Base-by-base conservation (phyloP, 441 rosid genomes). In the Dalechampia spathulata region DNA sequence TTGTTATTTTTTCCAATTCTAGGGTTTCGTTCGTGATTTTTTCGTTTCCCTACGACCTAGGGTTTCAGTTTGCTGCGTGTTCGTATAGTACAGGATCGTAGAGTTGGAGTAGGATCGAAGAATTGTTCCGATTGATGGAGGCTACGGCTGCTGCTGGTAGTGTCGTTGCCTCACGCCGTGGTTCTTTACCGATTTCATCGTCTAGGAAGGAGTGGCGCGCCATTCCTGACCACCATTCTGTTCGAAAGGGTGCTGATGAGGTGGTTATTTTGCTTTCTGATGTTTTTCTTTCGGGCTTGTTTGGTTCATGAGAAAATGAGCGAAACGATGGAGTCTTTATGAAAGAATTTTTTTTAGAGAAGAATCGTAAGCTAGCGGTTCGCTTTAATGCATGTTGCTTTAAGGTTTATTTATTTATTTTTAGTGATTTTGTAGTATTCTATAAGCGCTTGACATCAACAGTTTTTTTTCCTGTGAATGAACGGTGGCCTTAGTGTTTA, bases 161-260 rank as follows among this genome's bases (percentile, higher is more conserved):
- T 30, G 32, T 70, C 62, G 85, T 87, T 64, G 74, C 83, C 70
- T 47, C 85, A 34, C 91, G 85, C 65, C 82, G 80, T 54, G 80
- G 80, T 74, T 71, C 97, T 51, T 62, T 82, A 72, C 83, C 77
- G 72, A 81, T 79, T 69, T 50, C 83, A 4, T 71, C 83, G 19
- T 66, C 80, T 27, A 70, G 93, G 70, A 90, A 90, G 78, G 91
- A 90, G 76, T 85, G 97, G 99, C 95, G 95, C 39, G 96, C 95
- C 39, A 83, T 85, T 63, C 73, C 97, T 17, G 99, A 93, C 55
- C 82, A 80, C 44, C 95, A 83, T 63, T 65, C 78, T 6, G 76
- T 61, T 67, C 81, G 85, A 45, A 80, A 67, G 66, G 61, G 65
- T 2, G 75, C 68, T 14, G 84, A 82, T 42, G 91, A 87, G 74